Base-by-base conservation (phyloP, 2,329 filamentous ascomycete species). In the Colletotrichum karsti region DNA sequence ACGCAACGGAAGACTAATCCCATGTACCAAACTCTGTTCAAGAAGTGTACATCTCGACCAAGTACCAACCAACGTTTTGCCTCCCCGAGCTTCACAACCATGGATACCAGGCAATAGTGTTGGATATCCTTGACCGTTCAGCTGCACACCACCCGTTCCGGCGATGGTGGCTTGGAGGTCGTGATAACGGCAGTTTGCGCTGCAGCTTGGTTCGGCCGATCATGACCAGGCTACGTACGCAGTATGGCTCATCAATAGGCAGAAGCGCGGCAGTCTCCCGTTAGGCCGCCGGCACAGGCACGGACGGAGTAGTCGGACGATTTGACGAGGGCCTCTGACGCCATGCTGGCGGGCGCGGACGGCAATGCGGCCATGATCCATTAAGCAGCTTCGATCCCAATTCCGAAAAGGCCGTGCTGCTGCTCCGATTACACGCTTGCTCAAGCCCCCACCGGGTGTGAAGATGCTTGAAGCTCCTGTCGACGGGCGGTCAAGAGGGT, bases 221-320 rank as follows among this genome's bases (percentile, higher is more conserved):
- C 37, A 50, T 18, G 18, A 44, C 41, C 46, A 39, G 54, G 24
- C 44, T 56, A n/a, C n/a, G n/a, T n/a, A n/a, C n/a, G n/a, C n/a
- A n/a, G n/a, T n/a, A 61, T 33, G 18, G 59, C 59, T 51, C 33
- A 30, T 30, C 44, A 42, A 57, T 20, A 63, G 59, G 37, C 59
- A 55, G 63, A 63, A 51, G 35, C 8, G 54, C 59, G 64, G 60
- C 61, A 67, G 37, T 18, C 48, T 53, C 64, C 57, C 64, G 53
- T 64, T n/a, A 39, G 50, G 44, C 60, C 60, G 53, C 39, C 53
- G 46, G 37, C 35, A 44, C 46, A 57, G 37, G 54, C 64, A 53
- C 44, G 53, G 57, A 51, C 44, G 33, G 30, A 59, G 50, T 18
- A 50, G 64, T 67, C 64, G 37, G 64, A 64, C 60, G 60, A 57